Conservation (phyloP, 169 alveolate genomes). For the Besnoitia besnoiti region DNA sequence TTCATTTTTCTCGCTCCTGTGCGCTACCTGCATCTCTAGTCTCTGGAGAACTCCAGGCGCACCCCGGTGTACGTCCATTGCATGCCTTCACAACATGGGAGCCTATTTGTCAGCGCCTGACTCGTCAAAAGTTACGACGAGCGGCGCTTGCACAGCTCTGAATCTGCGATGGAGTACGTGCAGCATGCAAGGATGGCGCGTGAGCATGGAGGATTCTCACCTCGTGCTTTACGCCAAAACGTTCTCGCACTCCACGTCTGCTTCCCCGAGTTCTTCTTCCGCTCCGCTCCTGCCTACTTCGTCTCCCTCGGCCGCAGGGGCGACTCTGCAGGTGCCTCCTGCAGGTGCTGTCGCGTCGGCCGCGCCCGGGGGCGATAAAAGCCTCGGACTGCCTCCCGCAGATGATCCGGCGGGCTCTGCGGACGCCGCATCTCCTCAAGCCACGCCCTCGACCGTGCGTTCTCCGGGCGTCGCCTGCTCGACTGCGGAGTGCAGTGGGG, state of each 20-base stretch:
- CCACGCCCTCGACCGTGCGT: no score
- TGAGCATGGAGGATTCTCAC: slow-evolving; percentile 95
- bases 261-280: background rate
- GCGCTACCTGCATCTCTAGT: background rate
- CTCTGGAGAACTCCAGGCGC: background rate
- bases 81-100: slow-evolving; percentile 47
- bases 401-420: no score
- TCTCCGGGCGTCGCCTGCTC: no score
- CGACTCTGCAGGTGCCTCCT: no score
- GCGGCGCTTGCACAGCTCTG: slow-evolving; percentile 58
- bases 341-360: no score
- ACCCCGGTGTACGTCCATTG: background rate
- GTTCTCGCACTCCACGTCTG: background rate
- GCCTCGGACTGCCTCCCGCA: no score
- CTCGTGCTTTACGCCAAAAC: slow-evolving; percentile 70
- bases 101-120: slow-evolving; percentile 61
- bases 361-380: no score
- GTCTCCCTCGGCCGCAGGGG: no score
- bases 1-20: background rate
- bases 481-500: background rate
- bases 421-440: no score
- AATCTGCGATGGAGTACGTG: slow-evolving; percentile 65
- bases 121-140: slow-evolving; percentile 50
- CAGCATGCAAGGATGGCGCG: slow-evolving; percentile 96
- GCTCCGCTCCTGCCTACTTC: background rate